Evolutionary conservation across 345 rosid species (phyloP), one percentile per base, ranked within the genome.

Genomic region (Euphorbia pulcherrima): DNA sequence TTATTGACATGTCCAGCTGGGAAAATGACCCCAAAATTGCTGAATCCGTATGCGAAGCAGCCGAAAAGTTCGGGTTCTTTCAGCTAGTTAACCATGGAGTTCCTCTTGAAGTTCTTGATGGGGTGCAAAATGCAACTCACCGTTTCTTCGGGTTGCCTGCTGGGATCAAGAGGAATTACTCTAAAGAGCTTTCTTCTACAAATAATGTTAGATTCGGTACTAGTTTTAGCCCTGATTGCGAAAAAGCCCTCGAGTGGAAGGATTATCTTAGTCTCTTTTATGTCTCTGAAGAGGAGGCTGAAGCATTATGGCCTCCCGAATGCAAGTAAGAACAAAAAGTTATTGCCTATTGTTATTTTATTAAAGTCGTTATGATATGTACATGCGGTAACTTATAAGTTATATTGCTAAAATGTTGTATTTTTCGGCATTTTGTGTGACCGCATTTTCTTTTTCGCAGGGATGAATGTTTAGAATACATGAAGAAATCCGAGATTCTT

Each of bases 51-150:
- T 77, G 86, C 41, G 77, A 80, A 4, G 88, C 88, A 21, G 83
- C 84, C 17, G 82, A 78, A 75, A 76, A 65, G 35, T 84, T 82
- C 84, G 88, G 88, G 4, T 80, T 77, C 72, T 82, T 84, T n/a
- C 88, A 84, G 59, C 72, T 82, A 8, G 72, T 80, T 24, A 80
- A 80, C 8, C 88, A 82, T 51, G 84, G 88, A 0, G 81, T 82
- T 14, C 78, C 86, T 0, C 23, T 70, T 28, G 73, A 84, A 13
- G 78, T 82, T 18, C 78, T 84, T 26, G 75, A 76, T 0, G 69
- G 74, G 1, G 81, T 82, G 1, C 72, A 78, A 30, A 65, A 68
- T 0, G 86, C 88, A 1, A 76, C 86, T 10, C 84, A 74, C 20
- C 55, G 70, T 6, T 80, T 84, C 72, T 84, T 82, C 17, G 81